Base-by-base conservation (phyloP, 169 alveolate species). In the Sarcocystis neurona region DNA sequence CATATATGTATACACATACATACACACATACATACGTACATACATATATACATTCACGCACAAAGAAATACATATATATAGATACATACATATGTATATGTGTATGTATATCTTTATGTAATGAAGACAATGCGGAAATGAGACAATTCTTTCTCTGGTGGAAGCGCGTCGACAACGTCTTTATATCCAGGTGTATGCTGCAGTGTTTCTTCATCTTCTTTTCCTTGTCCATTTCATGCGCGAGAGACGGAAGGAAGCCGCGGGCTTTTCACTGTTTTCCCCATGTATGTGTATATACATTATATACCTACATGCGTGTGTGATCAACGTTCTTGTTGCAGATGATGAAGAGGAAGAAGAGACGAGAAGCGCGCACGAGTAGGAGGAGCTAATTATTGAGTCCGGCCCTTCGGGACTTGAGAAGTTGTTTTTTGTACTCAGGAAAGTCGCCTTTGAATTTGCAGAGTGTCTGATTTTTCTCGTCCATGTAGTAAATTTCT, bases 371-470 rank as follows among this genome's bases (percentile, higher is more conserved):
- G n/a, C n/a, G n/a, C n/a, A n/a, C n/a, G n/a, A n/a, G n/a, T n/a
- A n/a, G n/a, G n/a, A n/a, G n/a, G n/a, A n/a, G n/a, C n/a, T n/a
- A n/a, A n/a, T n/a, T n/a, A n/a, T n/a, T n/a, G n/a, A n/a, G n/a
- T 15, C 58, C 82, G 27, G 85, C 68, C 44, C 37, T 77, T 4
- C 53, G 32, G 53, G 77, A 37, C 46, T 87, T 88, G 43, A 93
- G 91, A n/a, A 94, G 70, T 92, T 93, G 53, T 89, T 96, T 96
- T 89, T 98, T 96, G 93, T 98, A 98, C 91, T 96, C 97, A 79
- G 95, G 94, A 92, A 98, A 97, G 87, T 96, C 98, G 70, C 96
- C 98, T 23, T 97, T 97, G 93, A 97, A 97, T 86, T 94, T 95
- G 88, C 94, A 93, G 34, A 97, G 95, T 79, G 95, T 93, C 85